Conservation (phyloP, 23 red algal species). For the Gracilaria domingensis region DNA sequence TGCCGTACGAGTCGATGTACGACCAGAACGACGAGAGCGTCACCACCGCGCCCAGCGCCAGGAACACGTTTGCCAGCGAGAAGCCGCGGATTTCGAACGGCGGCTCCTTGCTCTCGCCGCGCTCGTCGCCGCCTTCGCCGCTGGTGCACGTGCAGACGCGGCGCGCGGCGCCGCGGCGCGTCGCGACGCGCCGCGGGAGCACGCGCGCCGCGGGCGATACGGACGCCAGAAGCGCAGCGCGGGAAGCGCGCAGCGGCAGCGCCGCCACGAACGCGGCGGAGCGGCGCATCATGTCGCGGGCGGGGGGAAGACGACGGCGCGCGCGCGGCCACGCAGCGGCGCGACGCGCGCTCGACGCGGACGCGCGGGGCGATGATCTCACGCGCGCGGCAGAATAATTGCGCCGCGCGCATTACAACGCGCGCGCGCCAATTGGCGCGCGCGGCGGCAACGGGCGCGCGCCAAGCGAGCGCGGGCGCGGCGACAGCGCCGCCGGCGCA, state of each 20-base stretch:
- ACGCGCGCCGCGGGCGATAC: background rate
- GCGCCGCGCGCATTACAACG: too few relatives aligned
- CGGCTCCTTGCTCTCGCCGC: background rate
- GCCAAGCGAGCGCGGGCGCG: background rate
- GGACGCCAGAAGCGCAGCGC: too few relatives aligned
- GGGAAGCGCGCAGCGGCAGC: background rate
- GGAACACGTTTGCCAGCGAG: conserved; percentile 86
- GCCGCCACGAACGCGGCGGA: background rate
- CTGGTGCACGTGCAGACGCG: background rate
- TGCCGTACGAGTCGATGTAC: conserved; percentile 87
- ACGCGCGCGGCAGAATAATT: too few relatives aligned
- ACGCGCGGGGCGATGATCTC: too few relatives aligned
- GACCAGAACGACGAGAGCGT: conserved; percentile 86
- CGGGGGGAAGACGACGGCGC: background rate
- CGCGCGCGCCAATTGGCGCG: background rate
- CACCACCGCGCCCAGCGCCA: conserved; percentile 57
- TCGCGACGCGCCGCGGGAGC: background rate
- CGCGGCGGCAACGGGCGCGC: background rate
- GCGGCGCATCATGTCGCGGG: background rate
- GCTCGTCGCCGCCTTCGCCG: background rate
- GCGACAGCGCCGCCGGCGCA: background rate
- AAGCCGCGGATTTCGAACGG: conserved; percentile 97
- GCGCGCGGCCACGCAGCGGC: too few relatives aligned
- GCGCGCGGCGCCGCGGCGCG: background rate
- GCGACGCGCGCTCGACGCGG: too few relatives aligned